Base-by-base conservation (phyloP, 768 basidiomycete genomes). In the Sarcodon sp. region DNA sequence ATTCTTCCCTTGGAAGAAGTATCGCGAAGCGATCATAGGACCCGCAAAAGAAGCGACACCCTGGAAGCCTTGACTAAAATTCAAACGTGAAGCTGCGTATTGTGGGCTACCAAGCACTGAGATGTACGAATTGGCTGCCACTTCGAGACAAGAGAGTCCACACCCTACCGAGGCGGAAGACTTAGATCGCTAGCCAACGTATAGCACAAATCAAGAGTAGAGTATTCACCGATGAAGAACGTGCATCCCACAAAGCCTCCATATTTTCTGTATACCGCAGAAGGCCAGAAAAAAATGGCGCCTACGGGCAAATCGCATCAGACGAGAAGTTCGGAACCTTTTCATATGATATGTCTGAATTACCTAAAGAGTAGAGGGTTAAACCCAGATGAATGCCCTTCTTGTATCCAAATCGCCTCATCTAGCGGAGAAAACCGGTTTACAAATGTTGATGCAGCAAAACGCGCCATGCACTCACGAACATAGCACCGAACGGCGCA, bases 111-210 rank as follows among this genome's bases (percentile, higher is more conserved):
- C 80, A 45, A 84, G 65, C 34, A 84, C 79, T 13, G 82, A 64
- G 52, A 86, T 81, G 63, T 87, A 85, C n/a, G 83, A 83, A 64
- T 87, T 87, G 38, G 84, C 85, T 0, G 83, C 78, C 13, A 83
- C 81, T 62, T 83, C 80, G 39, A 83, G 66, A 32, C 76, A 73
- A 8, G 75, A 69, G 6, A 87, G 70, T 36, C 86, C 86, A 52
- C 79, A 80, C 2, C 77, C 77, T 76, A 39, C 35, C 12, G 11
- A 49, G 8, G 6, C 12, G 15, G 34, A 13, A 3, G 33, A n/a
- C 54, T 43, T 57, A 59, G 5, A 50, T 18, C 7, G 15, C 12
- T 34, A 27, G 34, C 3, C 34, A 47, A 27, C 21, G 21, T 4
- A 27, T 27, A 4, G 21, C 21, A 27, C 44, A 7, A 9, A 38